Evolutionary conservation across 257 asterid species (phyloP).

Genomic region (Ligustrum vulgare): DNA sequence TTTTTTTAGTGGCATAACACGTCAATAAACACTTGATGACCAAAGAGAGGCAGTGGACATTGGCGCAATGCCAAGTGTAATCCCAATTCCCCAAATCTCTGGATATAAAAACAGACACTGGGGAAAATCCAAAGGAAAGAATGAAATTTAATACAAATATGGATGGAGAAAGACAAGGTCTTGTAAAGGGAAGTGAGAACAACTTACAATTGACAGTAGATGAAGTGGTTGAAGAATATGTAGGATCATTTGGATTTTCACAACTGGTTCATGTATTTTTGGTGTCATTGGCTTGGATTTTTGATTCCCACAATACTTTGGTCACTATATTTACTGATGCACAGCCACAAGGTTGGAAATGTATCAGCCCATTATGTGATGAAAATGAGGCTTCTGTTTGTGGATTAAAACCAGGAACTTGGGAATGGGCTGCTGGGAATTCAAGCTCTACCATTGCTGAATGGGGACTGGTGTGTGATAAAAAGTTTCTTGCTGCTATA

Average conservation of each 20-base stretch:
- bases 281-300: slow-evolving; percentile 59
- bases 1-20: slow-evolving; percentile 36
- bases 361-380: slow-evolving; percentile 34
- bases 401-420: slow-evolving; percentile 50
- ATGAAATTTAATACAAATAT: slow-evolving; percentile 11
- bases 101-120: not conserved
- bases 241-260: slow-evolving; percentile 64
- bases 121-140: not conserved
- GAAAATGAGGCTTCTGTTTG: slow-evolving; percentile 37
- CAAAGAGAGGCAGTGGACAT: slow-evolving; percentile 20
- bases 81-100: slow-evolving; percentile 18
- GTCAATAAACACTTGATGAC: slow-evolving; percentile 29
- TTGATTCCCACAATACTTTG: slow-evolving; percentile 55
- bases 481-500: slow-evolving; percentile 55
- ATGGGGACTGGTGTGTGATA: slow-evolving; percentile 62
- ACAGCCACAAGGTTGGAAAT: slow-evolving; percentile 53
- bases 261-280: slow-evolving; percentile 57
- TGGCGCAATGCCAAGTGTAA: slow-evolving; percentile 22
- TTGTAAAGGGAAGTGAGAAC: slow-evolving; percentile 27
- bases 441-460: slow-evolving; percentile 58
- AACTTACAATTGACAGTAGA: slow-evolving; percentile 54
- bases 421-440: slow-evolving; percentile 61
- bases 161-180: slow-evolving; percentile 42
- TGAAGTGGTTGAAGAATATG: slow-evolving; percentile 55
- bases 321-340: slow-evolving; percentile 60